Base-by-base conservation (phyloP, 2,329 filamentous ascomycete species). In the Drechslerella coelobrocha region DNA sequence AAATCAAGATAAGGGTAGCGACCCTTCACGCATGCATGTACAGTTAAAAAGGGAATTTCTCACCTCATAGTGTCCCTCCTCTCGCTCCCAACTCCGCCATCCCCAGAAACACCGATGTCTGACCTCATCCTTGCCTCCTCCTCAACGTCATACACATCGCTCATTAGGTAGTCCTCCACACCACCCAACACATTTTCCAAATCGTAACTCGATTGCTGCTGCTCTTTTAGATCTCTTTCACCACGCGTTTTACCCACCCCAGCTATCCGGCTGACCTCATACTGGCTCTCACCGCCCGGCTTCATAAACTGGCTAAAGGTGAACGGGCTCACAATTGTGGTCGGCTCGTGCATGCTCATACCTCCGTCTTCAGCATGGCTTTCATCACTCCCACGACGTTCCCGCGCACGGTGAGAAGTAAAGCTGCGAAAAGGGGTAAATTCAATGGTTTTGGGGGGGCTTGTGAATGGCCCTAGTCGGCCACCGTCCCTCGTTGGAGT, bases 141-240 rank as follows among this genome's bases (percentile, higher is more conserved):
- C 5, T 71, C 66, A 0, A 71, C 59, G 55, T 71, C 66, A 26
- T 71, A 71, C 39, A 71, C 66, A 51, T 71, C 66, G 26, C 59
- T 63, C 66, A 71, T 71, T 29, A 71, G 45, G 27, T 63, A 71
- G 23, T 63, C 66, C n/a, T 71, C 66, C 5, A 71, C 59, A 8
- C 66, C 59, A 7, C 66, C 66, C 4, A 71, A 27, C 19, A 71
- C 66, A 17, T 71, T 59, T 14, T 71, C 59, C 7, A 71, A 55
- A 55, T 71, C 59, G 29, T 63, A 71, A 19, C 59, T 71, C 12
- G 52, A 59, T 17, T 47, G 23, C 12, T 71, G 53, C 14, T 47
- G 39, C 12, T 31, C 39, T 1, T 12, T 26, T n/a, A 59, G 23
- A 17, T 8, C 9, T 29, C 23, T 14, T 14, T 21, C 43, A 1